Conservation (phyloP, 257 asterid species). For the Pogostemon cablin region DNA sequence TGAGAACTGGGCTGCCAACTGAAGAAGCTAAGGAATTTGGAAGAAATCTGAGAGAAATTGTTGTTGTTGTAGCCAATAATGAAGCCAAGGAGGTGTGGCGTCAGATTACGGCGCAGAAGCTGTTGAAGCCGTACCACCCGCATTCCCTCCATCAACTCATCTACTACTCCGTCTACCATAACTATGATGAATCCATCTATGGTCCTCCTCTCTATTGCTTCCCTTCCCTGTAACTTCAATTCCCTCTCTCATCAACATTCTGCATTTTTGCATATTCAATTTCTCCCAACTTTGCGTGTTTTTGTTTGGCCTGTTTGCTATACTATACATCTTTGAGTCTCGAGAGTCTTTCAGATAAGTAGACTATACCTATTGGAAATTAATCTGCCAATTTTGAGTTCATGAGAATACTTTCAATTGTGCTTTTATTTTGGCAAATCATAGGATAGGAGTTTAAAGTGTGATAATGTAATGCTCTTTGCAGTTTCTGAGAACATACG, state of each 20-base stretch:
- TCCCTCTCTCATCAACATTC: not conserved
- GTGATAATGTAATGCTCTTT: not conserved
- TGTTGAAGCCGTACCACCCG: constrained; percentile 77
- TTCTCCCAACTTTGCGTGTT: no score
- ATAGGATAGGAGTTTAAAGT: not conserved
- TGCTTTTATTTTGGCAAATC: constrained; percentile 4
- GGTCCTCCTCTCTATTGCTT: constrained; percentile 89
- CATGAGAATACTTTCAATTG: not conserved
- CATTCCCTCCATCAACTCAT: constrained; percentile 71
- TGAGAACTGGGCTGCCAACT: constrained; percentile 51
- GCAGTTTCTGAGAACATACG: not conserved
- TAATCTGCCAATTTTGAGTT: not conserved
- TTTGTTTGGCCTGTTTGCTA: no score
- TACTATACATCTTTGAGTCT: not conserved
- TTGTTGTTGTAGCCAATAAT: constrained; percentile 15
- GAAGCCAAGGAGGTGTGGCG: constrained; percentile 60
- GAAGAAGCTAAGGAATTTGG: constrained; percentile 61
- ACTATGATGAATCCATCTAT: constrained; percentile 49
- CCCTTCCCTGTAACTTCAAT: constrained; percentile 70
- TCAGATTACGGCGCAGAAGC: constrained; percentile 48
- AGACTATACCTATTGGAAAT: not conserved
- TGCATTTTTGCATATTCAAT: not conserved
- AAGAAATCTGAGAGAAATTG: constrained; percentile 39
- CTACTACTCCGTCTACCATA: constrained; percentile 60
- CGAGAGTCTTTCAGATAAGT: not conserved